A percentile compares a stretch with the other conserved stretches of the same genome.
Evolutionary conservation across 306 rosid genomes (phyloP).

Genomic region (Cucumis cinereus): DNA sequence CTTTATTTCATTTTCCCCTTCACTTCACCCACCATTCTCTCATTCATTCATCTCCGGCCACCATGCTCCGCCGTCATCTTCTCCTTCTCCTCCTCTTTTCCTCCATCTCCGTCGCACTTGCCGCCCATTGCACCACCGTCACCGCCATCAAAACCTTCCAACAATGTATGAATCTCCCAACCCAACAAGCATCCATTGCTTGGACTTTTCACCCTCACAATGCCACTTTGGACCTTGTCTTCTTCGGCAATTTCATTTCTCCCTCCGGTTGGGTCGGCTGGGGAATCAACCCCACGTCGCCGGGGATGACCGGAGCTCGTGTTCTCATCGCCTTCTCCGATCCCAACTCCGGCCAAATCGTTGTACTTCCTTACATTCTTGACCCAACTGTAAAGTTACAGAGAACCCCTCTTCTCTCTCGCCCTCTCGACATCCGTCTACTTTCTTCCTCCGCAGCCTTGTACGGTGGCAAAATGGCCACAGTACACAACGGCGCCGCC

Average conservation of each 20-base stretch:
- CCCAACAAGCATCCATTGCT: slow-evolving; percentile 89
- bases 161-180: slow-evolving; percentile 76
- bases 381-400: slow-evolving; percentile 79
- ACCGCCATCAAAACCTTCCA: slow-evolving; percentile 45
- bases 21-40: slow-evolving; percentile 1
- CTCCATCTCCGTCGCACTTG: slow-evolving; percentile 22
- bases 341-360: slow-evolving; percentile 68
- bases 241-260: slow-evolving; percentile 82
- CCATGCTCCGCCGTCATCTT: slow-evolving; percentile 23
- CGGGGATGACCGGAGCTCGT: slow-evolving; percentile 76
- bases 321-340: slow-evolving; percentile 73
- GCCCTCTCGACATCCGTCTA: slow-evolving; percentile 60
- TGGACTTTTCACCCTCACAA: slow-evolving; percentile 83
- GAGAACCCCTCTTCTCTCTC: slow-evolving; percentile 63
- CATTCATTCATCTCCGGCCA: slow-evolving; percentile 8
- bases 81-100: slow-evolving; percentile 20
- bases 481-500: slow-evolving; percentile 61
- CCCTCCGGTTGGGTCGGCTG: slow-evolving; percentile 98
- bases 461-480: slow-evolving; percentile 66
- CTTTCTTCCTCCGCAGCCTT: slow-evolving; percentile 57
- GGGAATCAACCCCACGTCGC: slow-evolving; percentile 72
- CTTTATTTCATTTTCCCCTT: background rate
- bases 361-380: slow-evolving; percentile 58
- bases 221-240: slow-evolving; percentile 59
- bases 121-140: slow-evolving; percentile 61